Percentiles rank a stretch among this genome's conserved stretches.
These are phyloP conservation scores for Apocynum venetum DNA, from an alignment of 257 asterid species.

Conservation along the genomic window DNA sequence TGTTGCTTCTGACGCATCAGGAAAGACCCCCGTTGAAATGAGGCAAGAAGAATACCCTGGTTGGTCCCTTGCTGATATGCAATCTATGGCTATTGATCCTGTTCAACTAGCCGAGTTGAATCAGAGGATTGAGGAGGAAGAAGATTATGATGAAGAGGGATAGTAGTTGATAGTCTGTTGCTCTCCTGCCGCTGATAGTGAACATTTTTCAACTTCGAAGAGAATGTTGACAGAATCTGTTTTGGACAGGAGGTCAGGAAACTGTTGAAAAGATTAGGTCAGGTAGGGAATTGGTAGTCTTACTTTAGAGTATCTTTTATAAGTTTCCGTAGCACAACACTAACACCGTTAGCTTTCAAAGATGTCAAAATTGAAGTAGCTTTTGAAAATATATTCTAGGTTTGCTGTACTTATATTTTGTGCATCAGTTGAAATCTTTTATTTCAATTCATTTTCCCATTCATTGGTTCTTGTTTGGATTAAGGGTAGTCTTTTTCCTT, in stretches of 20 bases:
- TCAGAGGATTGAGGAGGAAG: slow-evolving; percentile 41
- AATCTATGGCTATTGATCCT: slow-evolving; percentile 47
- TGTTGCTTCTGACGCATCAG: slow-evolving; percentile 23
- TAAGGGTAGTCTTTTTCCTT: too few species aligned
- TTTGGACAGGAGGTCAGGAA: not conserved
- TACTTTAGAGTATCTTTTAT: not conserved
- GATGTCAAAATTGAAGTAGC: not conserved
- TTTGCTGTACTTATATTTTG: slow-evolving; percentile 9
- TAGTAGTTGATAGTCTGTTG: slow-evolving; percentile 21
- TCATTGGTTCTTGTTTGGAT: too few species aligned
- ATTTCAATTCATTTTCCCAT: not conserved
- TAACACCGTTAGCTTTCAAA: not conserved
- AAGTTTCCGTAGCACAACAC: not conserved
- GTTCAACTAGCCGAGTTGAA: slow-evolving; percentile 42
- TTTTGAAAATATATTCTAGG: not conserved
- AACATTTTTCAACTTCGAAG: not conserved
- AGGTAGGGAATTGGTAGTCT: not conserved
- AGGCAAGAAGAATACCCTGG: slow-evolving; percentile 48
- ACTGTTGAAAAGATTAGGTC: not conserved
- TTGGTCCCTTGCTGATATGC: slow-evolving; percentile 52
- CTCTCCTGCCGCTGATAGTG: slow-evolving; percentile 4
- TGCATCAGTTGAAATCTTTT: not conserved
- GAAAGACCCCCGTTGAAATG: slow-evolving; percentile 24
- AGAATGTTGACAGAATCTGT: not conserved
- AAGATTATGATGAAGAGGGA: slow-evolving; percentile 64